A percentile compares a stretch with the other conserved stretches of the same genome.
phyloP scores from a whole-genome alignment of 768 basidiomycete species.

The Heimioporus sp. region DNA sequence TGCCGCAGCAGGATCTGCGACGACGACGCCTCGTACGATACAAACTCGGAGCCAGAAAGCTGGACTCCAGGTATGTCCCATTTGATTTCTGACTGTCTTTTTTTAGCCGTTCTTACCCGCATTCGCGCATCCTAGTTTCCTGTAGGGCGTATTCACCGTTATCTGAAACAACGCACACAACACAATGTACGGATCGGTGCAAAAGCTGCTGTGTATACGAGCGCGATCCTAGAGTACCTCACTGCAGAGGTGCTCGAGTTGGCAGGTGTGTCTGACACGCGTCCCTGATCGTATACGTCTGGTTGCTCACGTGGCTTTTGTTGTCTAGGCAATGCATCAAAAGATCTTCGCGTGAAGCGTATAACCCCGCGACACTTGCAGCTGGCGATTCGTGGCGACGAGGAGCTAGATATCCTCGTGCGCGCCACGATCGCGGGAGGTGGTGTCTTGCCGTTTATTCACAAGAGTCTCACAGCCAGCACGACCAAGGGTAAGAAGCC shows the following conservation, averaged over 20 bases:
- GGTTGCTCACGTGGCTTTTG: background rate
- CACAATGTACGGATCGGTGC: slow-evolving; percentile 95
- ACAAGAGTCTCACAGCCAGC: slow-evolving; percentile 68
- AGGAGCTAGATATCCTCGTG: slow-evolving; percentile 94
- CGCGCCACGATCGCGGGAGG: slow-evolving; percentile 92
- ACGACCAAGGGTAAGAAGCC: slow-evolving; percentile 50
- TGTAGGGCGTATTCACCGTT: slow-evolving; percentile 96
- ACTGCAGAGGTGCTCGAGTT: slow-evolving; percentile 96
- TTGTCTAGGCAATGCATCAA: slow-evolving; percentile 84
- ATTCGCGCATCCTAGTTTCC: slow-evolving; percentile 63
- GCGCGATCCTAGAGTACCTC: slow-evolving; percentile 93
- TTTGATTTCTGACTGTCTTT: background rate
- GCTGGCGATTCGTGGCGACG: slow-evolving; percentile 94
- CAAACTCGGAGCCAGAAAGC: slow-evolving; percentile 81
- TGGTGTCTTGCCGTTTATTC: slow-evolving; percentile 85
- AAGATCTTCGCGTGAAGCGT: slow-evolving; percentile 95
- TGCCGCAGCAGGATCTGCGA: slow-evolving; percentile 25
- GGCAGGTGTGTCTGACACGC: slow-evolving; percentile 59
- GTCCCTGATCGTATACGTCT: background rate
- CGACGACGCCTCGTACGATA: slow-evolving; percentile 37
- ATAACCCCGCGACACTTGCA: slow-evolving; percentile 96
- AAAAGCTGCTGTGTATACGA: slow-evolving; percentile 97
- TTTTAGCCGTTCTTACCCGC: background rate
- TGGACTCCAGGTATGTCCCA: slow-evolving; percentile 70
- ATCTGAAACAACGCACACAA: slow-evolving; percentile 87